Evolutionary conservation across 371 early-diverging fungal species (phyloP).

Genomic region (Rhizomucor pusillus): DNA sequence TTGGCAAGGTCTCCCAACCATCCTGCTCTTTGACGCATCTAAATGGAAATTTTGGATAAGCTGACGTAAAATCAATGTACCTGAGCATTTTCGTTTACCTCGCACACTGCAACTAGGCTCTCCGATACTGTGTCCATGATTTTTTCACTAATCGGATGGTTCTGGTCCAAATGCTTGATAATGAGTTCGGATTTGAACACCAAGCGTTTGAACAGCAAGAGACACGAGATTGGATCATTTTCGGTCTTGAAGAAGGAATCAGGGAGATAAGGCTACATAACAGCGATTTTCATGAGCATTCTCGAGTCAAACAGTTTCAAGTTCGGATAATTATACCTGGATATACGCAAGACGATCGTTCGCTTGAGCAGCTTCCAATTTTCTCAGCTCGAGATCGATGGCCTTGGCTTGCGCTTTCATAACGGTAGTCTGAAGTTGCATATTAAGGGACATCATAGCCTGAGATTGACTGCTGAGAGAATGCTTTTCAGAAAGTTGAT

Average conservation of each 20-base stretch:
- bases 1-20: conserved; percentile 67
- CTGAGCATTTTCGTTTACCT: conserved; percentile 38
- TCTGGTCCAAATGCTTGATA: conserved; percentile 74
- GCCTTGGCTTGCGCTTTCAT: conserved; percentile 86
- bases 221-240: conserved; percentile 70
- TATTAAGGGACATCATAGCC: conserved; percentile 80
- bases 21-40: conserved; percentile 67
- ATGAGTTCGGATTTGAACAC: conserved; percentile 79
- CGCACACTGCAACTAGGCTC: conserved; percentile 55
- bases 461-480: conserved; percentile 72
- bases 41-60: not conserved
- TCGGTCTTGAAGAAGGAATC: conserved; percentile 81
- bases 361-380: conserved; percentile 83
- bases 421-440: conserved; percentile 76
- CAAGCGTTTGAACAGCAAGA: conserved; percentile 77
- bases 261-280: conserved; percentile 76
- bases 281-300: not conserved
- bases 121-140: conserved; percentile 52
- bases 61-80: too few relatives aligned
- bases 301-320: too few relatives aligned
- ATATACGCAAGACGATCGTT: conserved; percentile 70
- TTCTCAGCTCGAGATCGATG: conserved; percentile 86
- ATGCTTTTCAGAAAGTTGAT: conserved; percentile 47
- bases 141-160: conserved; percentile 57
- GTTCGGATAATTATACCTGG: too few relatives aligned